Base-by-base conservation (phyloP, 140 eudicot species). In the Ambrosia hybrid region DNA sequence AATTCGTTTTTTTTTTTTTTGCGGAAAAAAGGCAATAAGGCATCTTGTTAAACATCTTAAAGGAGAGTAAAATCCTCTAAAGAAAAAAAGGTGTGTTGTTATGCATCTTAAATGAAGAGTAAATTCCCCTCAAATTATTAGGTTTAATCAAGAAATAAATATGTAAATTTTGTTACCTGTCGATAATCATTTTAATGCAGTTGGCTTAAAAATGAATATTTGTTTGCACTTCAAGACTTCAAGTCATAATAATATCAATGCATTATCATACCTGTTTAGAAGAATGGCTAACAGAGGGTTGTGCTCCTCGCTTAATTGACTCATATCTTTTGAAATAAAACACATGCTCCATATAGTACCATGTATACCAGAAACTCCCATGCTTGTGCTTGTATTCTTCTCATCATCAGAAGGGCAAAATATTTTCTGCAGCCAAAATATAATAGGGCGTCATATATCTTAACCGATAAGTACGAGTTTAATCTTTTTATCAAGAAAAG, bases 281-380 rank as follows among this genome's bases (percentile, higher is more conserved):
- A 94, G 83, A 86, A 90, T 72, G 79, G 97, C 99, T 81, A 94
- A 51, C 39, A 90, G 62, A 75, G 99, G 96, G 74, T 83, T 73
- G 66, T 84, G 73, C 76, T 85, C 91, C 79, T 88, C 82, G 65
- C 71, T 75, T 57, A 83, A 59, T 63, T 76, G 85, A 46, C 81
- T 79, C 67, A 57, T 48, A 73, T 84, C 85, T 77, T 78, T 81
- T 17, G 99, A 90, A 76, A 94, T 86, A 82, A 90, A 94, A 82
- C 99, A 94, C 96, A 94, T 90, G 89, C 99, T 90, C 99, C 99
- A 94, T 72, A 94, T 88, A 43, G 97, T 85, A 78, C 96, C 99
- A 79, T 79, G 71, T 26, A 85, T 85, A 74, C 85, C 78, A 67
- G 78, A 55, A 75, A 63, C 65, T 62, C 85, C 81, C 55, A 62